Conservation (phyloP, 2,329 filamentous ascomycete genomes). For the Fusarium albidum region DNA sequence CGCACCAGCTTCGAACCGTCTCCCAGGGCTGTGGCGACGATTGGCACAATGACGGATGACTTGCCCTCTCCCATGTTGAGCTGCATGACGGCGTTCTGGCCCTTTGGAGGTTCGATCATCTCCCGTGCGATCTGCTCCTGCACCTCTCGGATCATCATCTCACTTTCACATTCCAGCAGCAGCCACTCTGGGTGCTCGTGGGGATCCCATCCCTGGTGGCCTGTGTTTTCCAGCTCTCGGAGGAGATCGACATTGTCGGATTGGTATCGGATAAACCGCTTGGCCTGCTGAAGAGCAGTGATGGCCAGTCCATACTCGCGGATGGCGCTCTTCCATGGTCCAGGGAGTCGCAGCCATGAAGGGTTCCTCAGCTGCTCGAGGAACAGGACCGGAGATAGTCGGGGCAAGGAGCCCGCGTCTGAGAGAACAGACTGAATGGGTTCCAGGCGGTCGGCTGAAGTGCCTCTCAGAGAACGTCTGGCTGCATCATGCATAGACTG, state of each 20-base stretch:
- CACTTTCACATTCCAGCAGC: slow-evolving; percentile 70
- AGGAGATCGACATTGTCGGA: slow-evolving; percentile 45
- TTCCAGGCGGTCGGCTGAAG: not conserved
- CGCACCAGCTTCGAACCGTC: slow-evolving; percentile 60
- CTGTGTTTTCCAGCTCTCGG: slow-evolving; percentile 56
- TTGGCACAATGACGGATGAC: slow-evolving; percentile 73
- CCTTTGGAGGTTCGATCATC: slow-evolving; percentile 57
- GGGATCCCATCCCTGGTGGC: slow-evolving; percentile 65
- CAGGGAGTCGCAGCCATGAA: slow-evolving; percentile 39
- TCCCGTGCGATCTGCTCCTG: slow-evolving; percentile 65
- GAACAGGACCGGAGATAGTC: slow-evolving; percentile 46
- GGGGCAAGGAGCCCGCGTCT: slow-evolving; percentile 27
- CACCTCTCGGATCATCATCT: slow-evolving; percentile 65
- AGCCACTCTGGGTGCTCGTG: slow-evolving; percentile 64
- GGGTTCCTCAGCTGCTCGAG: slow-evolving; percentile 44
- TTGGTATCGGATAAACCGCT: slow-evolving; percentile 46
- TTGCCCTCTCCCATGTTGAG: slow-evolving; percentile 79
- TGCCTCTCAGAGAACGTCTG: not conserved
- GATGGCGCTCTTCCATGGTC: slow-evolving; percentile 47
- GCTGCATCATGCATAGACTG: not conserved
- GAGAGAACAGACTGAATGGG: not conserved
- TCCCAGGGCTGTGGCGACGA: slow-evolving; percentile 63
- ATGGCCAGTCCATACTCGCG: slow-evolving; percentile 52
- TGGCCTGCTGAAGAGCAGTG: slow-evolving; percentile 50
- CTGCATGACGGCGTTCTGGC: slow-evolving; percentile 65